Percentiles rank a stretch among this genome's conserved stretches.
These are phyloP conservation scores for Akanthomyces dipterigenus DNA, from an alignment of 2,329 filamentous ascomycete genomes.

Conservation along the genomic window DNA sequence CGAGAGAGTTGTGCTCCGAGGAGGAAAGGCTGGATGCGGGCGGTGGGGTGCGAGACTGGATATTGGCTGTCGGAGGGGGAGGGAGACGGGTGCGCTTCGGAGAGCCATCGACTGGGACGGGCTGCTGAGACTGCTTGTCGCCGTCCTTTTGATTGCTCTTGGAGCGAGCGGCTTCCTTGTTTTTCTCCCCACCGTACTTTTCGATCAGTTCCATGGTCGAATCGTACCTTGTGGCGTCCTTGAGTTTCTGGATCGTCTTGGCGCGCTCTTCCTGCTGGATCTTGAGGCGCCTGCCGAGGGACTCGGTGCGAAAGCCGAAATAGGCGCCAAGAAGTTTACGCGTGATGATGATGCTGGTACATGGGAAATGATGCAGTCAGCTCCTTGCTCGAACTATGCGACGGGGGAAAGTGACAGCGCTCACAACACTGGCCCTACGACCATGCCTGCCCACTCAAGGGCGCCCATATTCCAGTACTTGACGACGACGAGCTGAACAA, in stretches of 20 bases:
- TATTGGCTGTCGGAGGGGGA: conserved; percentile 59
- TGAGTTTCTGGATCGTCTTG: conserved; percentile 87
- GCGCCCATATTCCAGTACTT: conserved; percentile 73
- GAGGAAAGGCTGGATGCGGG: conserved; percentile 1
- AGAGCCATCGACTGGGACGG: conserved; percentile 18
- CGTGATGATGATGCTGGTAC: conserved; percentile 68
- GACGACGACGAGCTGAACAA: conserved; percentile 77
- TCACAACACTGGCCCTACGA: conserved; percentile 72
- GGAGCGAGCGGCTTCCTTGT: conserved; percentile 28
- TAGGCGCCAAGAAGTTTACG: conserved; percentile 60
- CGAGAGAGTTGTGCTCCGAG: conserved; percentile 23
- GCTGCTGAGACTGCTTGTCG: conserved; percentile 17
- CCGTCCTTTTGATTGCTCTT: conserved; percentile 16
- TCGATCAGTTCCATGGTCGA: conserved; percentile 88
- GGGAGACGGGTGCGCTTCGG: conserved; percentile 39
- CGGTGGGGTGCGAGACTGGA: conserved; percentile 36
- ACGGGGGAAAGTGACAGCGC: conserved; percentile 19
- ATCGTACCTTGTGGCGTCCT: conserved; percentile 92
- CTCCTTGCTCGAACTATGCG: not conserved
- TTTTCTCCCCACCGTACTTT: conserved; percentile 75
- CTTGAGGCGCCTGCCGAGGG: conserved; percentile 62
- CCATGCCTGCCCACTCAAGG: conserved; percentile 70
- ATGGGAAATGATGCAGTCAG: conserved; percentile 14
- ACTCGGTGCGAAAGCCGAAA: conserved; percentile 76
- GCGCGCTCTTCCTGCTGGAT: conserved; percentile 71